Evolutionary conservation across 129 eudicot genomes (phyloP).

Genomic region (Chrysanthemum lavandulifolium): DNA sequence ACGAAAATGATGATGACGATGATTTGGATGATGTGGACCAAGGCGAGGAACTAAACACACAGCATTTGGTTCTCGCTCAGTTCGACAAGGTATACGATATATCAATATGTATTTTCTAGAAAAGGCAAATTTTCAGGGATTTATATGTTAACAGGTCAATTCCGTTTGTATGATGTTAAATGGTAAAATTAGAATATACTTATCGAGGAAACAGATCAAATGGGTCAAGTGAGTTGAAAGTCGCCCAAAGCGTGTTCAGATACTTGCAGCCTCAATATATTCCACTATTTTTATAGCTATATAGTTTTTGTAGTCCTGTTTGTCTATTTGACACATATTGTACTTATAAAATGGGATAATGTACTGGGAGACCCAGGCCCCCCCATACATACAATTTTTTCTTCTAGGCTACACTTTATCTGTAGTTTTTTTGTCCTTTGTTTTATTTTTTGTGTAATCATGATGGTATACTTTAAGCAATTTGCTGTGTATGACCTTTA

Average conservation of each 20-base stretch:
- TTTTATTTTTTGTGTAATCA: background rate
- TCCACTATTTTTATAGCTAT: too few relatives aligned
- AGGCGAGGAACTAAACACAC: slow-evolving; percentile 92
- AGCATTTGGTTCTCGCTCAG: slow-evolving; percentile 87
- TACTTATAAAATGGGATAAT: too few relatives aligned
- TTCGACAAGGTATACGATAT: slow-evolving; percentile 77
- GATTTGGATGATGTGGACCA: slow-evolving; percentile 93
- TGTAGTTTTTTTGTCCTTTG: background rate
- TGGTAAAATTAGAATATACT: background rate
- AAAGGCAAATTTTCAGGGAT: background rate
- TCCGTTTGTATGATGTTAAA: background rate
- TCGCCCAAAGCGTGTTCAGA: background rate
- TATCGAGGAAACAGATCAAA: background rate
- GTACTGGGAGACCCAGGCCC: too few relatives aligned
- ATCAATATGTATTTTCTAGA: background rate
- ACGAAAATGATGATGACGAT: slow-evolving; percentile 90
- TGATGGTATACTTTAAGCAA: background rate
- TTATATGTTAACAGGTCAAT: background rate
- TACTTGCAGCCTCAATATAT: background rate
- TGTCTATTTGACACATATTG: too few relatives aligned
- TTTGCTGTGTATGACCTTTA: background rate
- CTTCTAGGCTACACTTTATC: too few relatives aligned
- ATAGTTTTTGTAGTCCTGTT: too few relatives aligned
- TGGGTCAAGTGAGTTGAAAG: background rate
- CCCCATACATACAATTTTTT: background rate